phyloP scores from a whole-genome alignment of 441 rosid species.

The Corymbia calophylla region DNA sequence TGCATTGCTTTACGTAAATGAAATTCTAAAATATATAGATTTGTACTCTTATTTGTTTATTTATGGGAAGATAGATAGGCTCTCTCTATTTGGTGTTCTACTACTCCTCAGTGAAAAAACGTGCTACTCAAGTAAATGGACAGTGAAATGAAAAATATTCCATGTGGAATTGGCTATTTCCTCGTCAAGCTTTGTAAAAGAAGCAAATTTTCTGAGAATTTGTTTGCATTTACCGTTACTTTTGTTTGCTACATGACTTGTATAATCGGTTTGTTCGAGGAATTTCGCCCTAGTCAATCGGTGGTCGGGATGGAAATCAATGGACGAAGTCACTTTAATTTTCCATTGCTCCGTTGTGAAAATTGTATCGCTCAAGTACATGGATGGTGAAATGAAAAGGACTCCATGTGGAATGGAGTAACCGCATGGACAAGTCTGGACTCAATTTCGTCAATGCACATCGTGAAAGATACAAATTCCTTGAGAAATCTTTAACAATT shows the following conservation, averaged over 20 bases:
- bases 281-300: background rate
- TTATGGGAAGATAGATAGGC: background rate
- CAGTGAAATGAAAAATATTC: background rate
- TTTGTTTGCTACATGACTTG: background rate
- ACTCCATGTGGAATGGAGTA: too few relatives aligned
- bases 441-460: too few relatives aligned
- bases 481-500: too few relatives aligned
- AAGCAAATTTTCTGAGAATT: background rate
- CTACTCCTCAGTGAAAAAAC: background rate
- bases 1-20: too few relatives aligned
- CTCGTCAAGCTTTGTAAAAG: background rate
- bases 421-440: too few relatives aligned
- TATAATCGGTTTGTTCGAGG: background rate
- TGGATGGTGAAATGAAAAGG: too few relatives aligned
- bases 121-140: background rate
- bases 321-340: background rate
- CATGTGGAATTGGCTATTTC: background rate
- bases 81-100: background rate
- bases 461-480: too few relatives aligned
- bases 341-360: background rate
- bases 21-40: background rate
- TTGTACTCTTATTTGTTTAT: background rate
- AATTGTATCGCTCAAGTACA: too few relatives aligned
- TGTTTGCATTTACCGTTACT: background rate
- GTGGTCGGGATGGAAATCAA: background rate